Evolutionary conservation across 768 basidiomycete species (phyloP), one percentile per base, ranked within the genome.

Genomic region (Rhizopogon roseolus): DNA sequence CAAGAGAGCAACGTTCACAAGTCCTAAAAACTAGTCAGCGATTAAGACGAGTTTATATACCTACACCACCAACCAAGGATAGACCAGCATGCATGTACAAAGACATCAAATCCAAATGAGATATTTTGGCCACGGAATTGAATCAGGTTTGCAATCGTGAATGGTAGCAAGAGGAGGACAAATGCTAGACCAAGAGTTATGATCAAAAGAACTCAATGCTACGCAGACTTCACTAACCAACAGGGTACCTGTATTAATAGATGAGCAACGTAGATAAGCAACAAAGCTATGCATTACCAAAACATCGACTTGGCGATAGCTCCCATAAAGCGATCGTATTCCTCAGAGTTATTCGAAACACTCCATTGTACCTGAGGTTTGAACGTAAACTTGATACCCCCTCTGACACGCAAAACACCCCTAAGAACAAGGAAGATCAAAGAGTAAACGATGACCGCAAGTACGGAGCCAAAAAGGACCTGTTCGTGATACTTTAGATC

Each of bases 281-380:
- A n/a, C 34, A 48, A 32, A 40, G 5, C 25, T 37, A 61, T 34
- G 29, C 66, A 79, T 52, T 58, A 88, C 88, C 85, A 90, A 42
- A 88, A 71, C 84, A 89, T 85, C 53, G 79, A 82, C 55, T 78
- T 73, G 27, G 84, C 78, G 50, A 91, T 75, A n/a, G 76, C 74
- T 29, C 73, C 73, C 27, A 89, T 73, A 62, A 88, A 86, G 25
- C 72, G 75, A 54, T 80, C 77, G 61, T 88, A 88, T 52, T 79
- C 77, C 49, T 77, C 74, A 22, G 62, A 66, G 25, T 55, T 54
- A 34, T 60, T 62, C 38, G 69, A 63, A 14, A 66, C 70, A 38
- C 65, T 69, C 73, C 76, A 79, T 53, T 77, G 70, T 50, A 72
- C 72, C 34, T 77, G 66, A 28, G 75, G 77, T 57, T 79, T 73